Evolutionary conservation across 1,284 basidiomycete species (phyloP), one percentile per base, ranked within the genome.

Genomic region (Kwoniella shivajii): DNA sequence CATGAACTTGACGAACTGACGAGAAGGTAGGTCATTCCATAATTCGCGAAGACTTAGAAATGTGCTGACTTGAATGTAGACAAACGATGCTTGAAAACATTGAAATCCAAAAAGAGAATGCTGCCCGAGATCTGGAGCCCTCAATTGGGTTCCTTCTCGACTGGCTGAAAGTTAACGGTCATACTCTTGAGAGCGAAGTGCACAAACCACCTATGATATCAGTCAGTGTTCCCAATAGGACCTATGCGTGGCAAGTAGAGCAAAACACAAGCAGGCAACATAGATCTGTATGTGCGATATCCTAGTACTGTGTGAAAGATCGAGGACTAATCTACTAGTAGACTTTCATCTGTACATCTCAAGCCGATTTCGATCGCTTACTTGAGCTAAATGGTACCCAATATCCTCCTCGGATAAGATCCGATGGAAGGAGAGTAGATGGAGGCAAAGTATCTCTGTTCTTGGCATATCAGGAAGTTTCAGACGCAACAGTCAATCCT

Each of bases 151-250:
- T 59, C 39, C 87, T 87, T 0, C 86, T 93, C 4, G 65, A 83
- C 11, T 97, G 92, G 90, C 80, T 97, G 38, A 83, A 88, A 13
- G 66, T 82, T 7, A 86, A 96, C 68, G 80, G 80, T 50, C 69
- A 83, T 57, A 78, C 80, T 53, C 93, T 98, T 80, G 84, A 83
- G 70, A 86, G 85, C 80, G 83, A 86, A 45, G 86, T 98, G n/a
- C 85, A 89, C 61, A 89, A 93, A 74, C 95, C 96, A 1, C 85
- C 90, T 0, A 83, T 84, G 66, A 84, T 89, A 55, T 88, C 84
- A 27, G 80, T 92, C 49, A 85, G 80, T 31, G 84, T 96, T 16
- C 85, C 86, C 22, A 83, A 92, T 70, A 80, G 77, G 57, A 67
- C 68, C 22, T 90, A 82, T 59, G 85, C 85, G 1, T 79, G 84